phyloP scores from a whole-genome alignment of 371 early-diverging fungal genomes.

The Mucor sp. region DNA sequence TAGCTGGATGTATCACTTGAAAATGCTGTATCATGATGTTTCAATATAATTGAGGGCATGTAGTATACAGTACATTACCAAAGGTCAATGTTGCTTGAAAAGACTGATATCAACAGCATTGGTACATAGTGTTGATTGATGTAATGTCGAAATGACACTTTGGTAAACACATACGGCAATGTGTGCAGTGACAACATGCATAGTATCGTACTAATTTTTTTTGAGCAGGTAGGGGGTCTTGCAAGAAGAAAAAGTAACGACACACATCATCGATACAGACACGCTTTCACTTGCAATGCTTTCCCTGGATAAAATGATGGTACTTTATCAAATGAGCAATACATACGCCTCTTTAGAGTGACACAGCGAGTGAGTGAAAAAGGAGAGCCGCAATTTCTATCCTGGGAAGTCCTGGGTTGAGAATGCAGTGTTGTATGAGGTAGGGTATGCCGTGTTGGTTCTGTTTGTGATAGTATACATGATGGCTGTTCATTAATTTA shows the following conservation, averaged over 20 bases:
- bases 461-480: conserved; percentile 16
- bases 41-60: no score
- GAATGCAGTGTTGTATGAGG: conserved; percentile 3
- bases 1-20: no score
- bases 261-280: neutral
- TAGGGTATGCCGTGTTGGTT: conserved; percentile 13
- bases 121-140: neutral
- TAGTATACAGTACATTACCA: no score
- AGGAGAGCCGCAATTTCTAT: neutral
- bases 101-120: neutral
- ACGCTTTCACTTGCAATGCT: no score
- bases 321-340: neutral
- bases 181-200: neutral
- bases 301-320: no score
- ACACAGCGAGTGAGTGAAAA: neutral
- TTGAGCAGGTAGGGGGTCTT: neutral
- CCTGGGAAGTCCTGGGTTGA: neutral
- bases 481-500: neutral
- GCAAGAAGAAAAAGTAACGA: neutral
- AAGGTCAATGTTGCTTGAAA: no score
- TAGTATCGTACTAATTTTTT: neutral
- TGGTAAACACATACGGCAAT: neutral
- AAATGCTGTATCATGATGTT: no score
- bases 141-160: neutral
- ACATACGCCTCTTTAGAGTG: neutral